Conservation (phyloP, 768 basidiomycete genomes). For the Boletus sp. region DNA sequence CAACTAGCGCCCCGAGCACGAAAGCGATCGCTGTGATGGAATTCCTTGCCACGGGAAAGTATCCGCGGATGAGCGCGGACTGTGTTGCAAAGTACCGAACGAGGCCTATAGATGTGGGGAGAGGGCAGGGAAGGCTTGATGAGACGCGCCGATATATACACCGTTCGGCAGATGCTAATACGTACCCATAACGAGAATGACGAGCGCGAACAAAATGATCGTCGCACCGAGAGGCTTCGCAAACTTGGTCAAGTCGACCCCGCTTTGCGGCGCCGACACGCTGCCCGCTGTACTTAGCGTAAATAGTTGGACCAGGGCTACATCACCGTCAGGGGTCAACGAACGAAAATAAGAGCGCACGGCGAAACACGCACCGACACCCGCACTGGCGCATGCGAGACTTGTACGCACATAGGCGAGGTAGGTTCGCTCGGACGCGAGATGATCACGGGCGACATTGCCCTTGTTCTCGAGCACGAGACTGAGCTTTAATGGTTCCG, state of each 20-base stretch:
- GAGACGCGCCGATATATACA: not conserved
- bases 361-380: constrained; percentile 48
- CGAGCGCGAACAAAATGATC: constrained; percentile 44
- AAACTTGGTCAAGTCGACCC: constrained; percentile 25
- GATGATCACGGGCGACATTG: constrained; percentile 62
- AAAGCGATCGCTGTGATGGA: constrained; percentile 42
- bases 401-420: constrained; percentile 66
- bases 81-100: constrained; percentile 56
- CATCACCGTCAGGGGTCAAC: not conserved
- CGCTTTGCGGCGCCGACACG: not conserved
- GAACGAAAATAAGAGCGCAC: too few relatives aligned
- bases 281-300: constrained; percentile 29
- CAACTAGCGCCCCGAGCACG: constrained; percentile 39
- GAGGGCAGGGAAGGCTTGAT: not conserved
- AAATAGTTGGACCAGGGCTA: constrained; percentile 57
- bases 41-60: constrained; percentile 54
- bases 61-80: constrained; percentile 44
- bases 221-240: constrained; percentile 55
- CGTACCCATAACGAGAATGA: constrained; percentile 49
- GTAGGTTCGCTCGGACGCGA: constrained; percentile 63
- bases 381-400: constrained; percentile 54
- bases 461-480: constrained; percentile 55
- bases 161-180: not conserved
- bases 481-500: constrained; percentile 18
- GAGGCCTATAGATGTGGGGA: constrained; percentile 36